Base-by-base conservation (phyloP, 768 basidiomycete genomes). In the Cantharellus anzutake region DNA sequence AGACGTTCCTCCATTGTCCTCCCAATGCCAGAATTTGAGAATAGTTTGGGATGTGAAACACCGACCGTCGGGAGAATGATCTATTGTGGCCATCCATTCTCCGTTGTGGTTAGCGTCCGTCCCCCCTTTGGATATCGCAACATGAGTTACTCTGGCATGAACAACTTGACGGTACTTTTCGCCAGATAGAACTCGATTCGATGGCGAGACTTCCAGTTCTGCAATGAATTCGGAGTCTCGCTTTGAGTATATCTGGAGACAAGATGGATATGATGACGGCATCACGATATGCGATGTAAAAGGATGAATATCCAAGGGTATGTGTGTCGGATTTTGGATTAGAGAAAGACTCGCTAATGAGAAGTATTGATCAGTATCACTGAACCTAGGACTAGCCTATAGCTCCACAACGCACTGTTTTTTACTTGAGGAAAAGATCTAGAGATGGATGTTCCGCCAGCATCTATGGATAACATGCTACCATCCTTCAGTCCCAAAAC, bases 11-110 rank as follows among this genome's bases (percentile, higher is more conserved):
- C 77, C 80, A 50, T 72, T 73, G 66, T 64, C 64, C 7, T 83
- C 80, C 88, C 91, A 94, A 60, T 72, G 73, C 94, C 96, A 99
- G 41, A 97, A 71, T 72, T 98, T 98, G 59, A 99, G 76, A 67
- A 84, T 84, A 39, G 83, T 74, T 70, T 84, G 90, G 37, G 73
- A 73, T 63, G 75, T 80, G 70, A 81, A 81, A 7, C 73, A 74
- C 34, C 79, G 80, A 50, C 84, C 82, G 3, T 78, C 82, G 59
- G 80, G 76, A 59, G 92, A 78, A 39, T 72, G 70, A 70, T 99
- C 94, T 35, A 89, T 70, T 1, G 94, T 93, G 3, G 91, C 91
- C 80, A 99, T 80, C 93, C 94, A 98, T 52, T 80, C 75, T 5
- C 84, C 84, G n/a, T 72, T 74, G 1, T 77, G 68, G 2, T 64